Conservation (phyloP, 2,329 filamentous ascomycete species). For the Pezizomycotina sp. region DNA sequence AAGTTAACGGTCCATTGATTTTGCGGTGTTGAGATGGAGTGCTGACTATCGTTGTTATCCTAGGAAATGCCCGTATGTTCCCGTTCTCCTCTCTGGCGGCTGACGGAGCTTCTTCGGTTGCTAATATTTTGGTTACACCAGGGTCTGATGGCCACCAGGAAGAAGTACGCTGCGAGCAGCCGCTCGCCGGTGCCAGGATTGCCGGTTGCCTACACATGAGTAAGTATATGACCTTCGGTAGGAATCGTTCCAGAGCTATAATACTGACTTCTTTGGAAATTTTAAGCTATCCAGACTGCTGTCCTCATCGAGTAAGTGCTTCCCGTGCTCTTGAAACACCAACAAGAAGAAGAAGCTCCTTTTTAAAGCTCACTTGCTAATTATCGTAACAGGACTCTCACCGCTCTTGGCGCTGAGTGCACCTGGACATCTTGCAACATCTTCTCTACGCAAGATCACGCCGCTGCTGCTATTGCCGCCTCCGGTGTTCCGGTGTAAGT, state of each 20-base stretch:
- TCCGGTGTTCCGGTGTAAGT: conserved; percentile 67
- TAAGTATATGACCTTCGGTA: conserved; percentile 30
- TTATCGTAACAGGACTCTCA: conserved; percentile 46
- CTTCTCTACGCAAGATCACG: conserved; percentile 98
- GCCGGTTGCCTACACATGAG: conserved; percentile 98
- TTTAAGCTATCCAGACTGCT: conserved; percentile 79
- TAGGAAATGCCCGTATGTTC: conserved; percentile 24
- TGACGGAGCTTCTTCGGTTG: background rate
- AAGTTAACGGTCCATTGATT: conserved; percentile 6
- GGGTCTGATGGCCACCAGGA: conserved; percentile 86
- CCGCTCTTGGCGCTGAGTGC: conserved; percentile 85
- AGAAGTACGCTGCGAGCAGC: conserved; percentile 89
- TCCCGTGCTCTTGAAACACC: no score
- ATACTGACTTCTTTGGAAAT: background rate
- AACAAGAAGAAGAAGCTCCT: no score
- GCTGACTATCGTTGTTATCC: conserved; percentile 2
- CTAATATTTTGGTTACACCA: conserved; percentile 3
- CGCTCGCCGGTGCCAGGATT: conserved; percentile 51
- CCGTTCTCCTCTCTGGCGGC: background rate
- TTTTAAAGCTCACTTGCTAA: background rate
- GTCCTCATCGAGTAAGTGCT: conserved; percentile 67
- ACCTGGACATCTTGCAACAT: conserved; percentile 99
- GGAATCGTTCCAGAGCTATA: no score
- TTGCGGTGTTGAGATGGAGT: background rate
- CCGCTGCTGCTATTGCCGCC: conserved; percentile 90